Evolutionary conservation across 352 stramenopile genomes (phyloP).

Genomic region (Globisporangium sylvaticum): DNA sequence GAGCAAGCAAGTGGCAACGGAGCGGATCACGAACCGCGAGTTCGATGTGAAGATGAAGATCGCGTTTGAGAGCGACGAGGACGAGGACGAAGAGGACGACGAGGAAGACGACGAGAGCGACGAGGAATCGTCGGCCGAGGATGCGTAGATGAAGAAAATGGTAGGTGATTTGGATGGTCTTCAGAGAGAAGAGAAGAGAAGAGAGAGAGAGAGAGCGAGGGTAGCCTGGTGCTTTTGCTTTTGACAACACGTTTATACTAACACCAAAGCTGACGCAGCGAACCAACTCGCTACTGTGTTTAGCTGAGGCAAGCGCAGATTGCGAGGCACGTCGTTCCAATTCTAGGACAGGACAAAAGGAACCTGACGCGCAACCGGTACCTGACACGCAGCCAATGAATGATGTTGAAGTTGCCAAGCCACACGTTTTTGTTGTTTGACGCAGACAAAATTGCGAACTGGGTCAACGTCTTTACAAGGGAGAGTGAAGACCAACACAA

Average conservation of each 20-base stretch:
- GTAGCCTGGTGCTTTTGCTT: background rate
- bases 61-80: constrained; percentile 40
- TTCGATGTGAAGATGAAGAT: constrained; percentile 57
- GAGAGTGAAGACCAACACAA: background rate
- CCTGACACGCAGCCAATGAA: background rate
- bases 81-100: constrained; percentile 32
- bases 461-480: background rate
- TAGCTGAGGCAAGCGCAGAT: background rate
- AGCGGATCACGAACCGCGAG: constrained; percentile 54
- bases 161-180: constrained; percentile 1
- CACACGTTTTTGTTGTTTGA: background rate
- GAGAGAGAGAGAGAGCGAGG: background rate
- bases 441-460: background rate
- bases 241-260: background rate
- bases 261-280: background rate
- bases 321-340: background rate
- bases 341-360: background rate
- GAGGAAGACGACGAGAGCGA: constrained; percentile 13
- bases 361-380: background rate
- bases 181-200: background rate
- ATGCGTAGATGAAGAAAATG: constrained; percentile 2
- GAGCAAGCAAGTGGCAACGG: constrained; percentile 53
- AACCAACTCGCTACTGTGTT: background rate
- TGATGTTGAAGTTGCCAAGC: background rate
- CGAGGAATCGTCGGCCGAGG: constrained; percentile 15